These are phyloP conservation scores for Sclerotinia sclerotiorum DNA, from an alignment of 2,329 filamentous ascomycete species.

Conservation along the genomic window DNA sequence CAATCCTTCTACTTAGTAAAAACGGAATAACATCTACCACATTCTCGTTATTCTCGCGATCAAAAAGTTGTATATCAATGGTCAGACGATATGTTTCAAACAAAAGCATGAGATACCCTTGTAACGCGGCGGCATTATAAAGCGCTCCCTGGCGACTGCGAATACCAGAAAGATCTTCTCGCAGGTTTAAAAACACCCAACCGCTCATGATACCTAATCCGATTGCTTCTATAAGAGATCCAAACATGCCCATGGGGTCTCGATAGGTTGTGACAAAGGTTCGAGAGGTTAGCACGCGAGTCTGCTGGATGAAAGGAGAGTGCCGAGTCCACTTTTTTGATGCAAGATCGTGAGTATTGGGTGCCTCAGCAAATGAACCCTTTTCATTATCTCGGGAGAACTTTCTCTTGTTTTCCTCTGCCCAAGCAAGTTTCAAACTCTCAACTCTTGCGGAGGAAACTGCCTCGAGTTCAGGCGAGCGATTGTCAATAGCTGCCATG, in stretches of 20 bases:
- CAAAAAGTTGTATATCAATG: constrained; percentile 72
- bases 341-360: not conserved
- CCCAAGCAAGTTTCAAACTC: constrained; percentile 62
- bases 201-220: constrained; percentile 70
- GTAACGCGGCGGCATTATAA: constrained; percentile 69
- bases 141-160: constrained; percentile 71
- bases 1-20: constrained; percentile 66
- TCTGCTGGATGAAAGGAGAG: constrained; percentile 61
- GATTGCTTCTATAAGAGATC: constrained; percentile 67
- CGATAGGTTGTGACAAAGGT: constrained; percentile 71
- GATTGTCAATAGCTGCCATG: constrained; percentile 70
- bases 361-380: not conserved
- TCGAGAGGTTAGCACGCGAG: constrained; percentile 64
- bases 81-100: constrained; percentile 76
- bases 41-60: constrained; percentile 71
- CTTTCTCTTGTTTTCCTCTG: constrained; percentile 39
- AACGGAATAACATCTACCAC: constrained; percentile 70
- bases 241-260: constrained; percentile 74
- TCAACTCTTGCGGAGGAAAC: constrained; percentile 60
- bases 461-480: constrained; percentile 64
- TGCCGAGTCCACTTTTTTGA: constrained; percentile 42
- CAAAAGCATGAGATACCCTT: constrained; percentile 73
- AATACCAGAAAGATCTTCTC: constrained; percentile 67
- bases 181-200: constrained; percentile 69
- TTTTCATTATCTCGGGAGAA: constrained; percentile 30